A percentile compares a stretch with the other conserved stretches of the same genome.
phyloP scores from a whole-genome alignment of 2,329 filamentous ascomycete species.

The Dactylellina drechsleri region DNA sequence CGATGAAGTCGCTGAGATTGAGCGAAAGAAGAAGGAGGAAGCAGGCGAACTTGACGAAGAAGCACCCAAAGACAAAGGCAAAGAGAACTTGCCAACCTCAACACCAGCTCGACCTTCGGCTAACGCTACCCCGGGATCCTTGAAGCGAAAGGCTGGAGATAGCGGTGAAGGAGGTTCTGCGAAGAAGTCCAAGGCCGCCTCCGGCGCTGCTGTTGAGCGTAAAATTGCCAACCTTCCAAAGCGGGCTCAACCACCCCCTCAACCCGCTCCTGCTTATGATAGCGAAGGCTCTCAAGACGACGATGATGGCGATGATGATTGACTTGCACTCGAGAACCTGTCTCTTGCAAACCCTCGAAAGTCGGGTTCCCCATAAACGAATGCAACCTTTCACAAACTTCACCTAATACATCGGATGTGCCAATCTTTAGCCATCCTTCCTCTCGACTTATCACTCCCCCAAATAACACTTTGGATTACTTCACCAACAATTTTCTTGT shows the following conservation, averaged over 20 bases:
- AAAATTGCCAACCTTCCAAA: conserved; percentile 57
- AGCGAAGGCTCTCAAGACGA: conserved; percentile 55
- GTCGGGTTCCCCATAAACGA: conserved; percentile 14
- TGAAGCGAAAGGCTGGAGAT: conserved; percentile 58
- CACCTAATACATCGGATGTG: neutral
- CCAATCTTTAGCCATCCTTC: conserved; percentile 2
- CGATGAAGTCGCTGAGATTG: conserved; percentile 71
- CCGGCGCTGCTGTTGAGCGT: conserved; percentile 45
- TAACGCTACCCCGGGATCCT: conserved; percentile 54
- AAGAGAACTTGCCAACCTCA: conserved; percentile 55
- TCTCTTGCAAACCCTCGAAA: conserved; percentile 45
- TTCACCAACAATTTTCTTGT: conserved; percentile 44
- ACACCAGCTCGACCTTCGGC: conserved; percentile 42
- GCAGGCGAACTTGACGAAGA: conserved; percentile 54
- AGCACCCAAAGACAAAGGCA: conserved; percentile 54
- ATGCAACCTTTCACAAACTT: neutral
- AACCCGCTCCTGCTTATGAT: conserved; percentile 45
- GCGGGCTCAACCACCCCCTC: conserved; percentile 43
- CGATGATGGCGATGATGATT: conserved; percentile 56
- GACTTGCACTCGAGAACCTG: conserved; percentile 53
- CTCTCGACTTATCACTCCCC: neutral
- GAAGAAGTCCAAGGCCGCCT: conserved; percentile 50
- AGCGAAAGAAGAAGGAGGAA: conserved; percentile 57
- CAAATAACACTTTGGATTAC: conserved; percentile 8
- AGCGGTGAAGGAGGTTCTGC: conserved; percentile 54